These are phyloP conservation scores for Bathelium albidoporum DNA, from an alignment of 495 filamentous ascomycete species.

Conservation along the genomic window DNA sequence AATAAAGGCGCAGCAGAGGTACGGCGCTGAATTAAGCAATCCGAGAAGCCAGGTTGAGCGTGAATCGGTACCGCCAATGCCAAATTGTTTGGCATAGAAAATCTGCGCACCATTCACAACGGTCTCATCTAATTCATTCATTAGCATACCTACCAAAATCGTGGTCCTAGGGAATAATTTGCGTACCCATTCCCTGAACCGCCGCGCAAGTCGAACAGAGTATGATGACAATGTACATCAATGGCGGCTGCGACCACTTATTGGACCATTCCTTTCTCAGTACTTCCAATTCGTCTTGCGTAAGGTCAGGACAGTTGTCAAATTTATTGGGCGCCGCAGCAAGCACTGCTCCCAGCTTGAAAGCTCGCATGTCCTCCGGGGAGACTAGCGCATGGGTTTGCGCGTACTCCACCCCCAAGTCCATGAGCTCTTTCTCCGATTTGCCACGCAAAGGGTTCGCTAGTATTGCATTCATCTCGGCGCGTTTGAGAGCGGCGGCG, in stretches of 20 bases:
- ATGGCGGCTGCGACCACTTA: constrained; percentile 62
- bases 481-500: constrained; percentile 19
- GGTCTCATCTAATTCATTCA: constrained; percentile 54
- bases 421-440: constrained; percentile 46
- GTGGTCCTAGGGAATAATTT: not conserved
- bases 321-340: constrained; percentile 45
- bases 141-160: constrained; percentile 33
- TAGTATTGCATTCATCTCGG: constrained; percentile 50
- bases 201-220: constrained; percentile 54
- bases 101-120: constrained; percentile 70
- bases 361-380: constrained; percentile 54
- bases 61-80: constrained; percentile 41
- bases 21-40: constrained; percentile 54
- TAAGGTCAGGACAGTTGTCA: constrained; percentile 11
- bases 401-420: constrained; percentile 57
- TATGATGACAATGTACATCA: constrained; percentile 58
- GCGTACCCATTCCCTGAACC: constrained; percentile 58
- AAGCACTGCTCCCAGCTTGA: constrained; percentile 63
- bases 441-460: constrained; percentile 63
- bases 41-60: constrained; percentile 54
- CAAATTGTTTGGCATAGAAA: constrained; percentile 57
- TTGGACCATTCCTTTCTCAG: constrained; percentile 53
- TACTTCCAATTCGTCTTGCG: constrained; percentile 42
- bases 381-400: constrained; percentile 51
- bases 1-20: constrained; percentile 64